Evolutionary conservation across 2,329 filamentous ascomycete genomes (phyloP), one percentile per base, ranked within the genome.

Genomic region (Pyrenophora tritici-repentis): DNA sequence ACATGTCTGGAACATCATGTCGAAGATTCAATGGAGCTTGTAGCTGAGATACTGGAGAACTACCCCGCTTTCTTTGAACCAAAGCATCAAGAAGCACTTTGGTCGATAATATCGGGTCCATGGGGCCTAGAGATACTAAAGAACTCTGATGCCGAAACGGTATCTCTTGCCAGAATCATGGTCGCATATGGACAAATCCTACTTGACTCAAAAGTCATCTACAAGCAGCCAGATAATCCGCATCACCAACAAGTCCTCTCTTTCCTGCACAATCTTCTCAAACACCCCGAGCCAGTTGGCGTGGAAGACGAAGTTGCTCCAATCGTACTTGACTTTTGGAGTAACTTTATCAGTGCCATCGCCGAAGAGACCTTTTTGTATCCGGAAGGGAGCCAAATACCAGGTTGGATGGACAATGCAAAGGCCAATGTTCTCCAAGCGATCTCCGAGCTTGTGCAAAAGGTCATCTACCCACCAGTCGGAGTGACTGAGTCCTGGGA

Each of bases 311-410:
- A 84, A 56, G 84, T 91, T 9, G 91, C 90, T 47, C 83, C 89
- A 0, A 83, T 85, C 1, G 84, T 86, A 1, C 79, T 93, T 12
- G 89, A 94, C 63, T 93, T 94, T 68, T 94, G 90, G 90, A 87
- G 84, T 14, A 86, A 84, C 1, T 91, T 87, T 67, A 83, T 89
- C 5, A 89, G 91, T 72, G 83, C 83, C 10, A 79, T 77, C 86
- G 77, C 83, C 79, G 53, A 88, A 85, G 66, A 78, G 74, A 58
- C 58, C 1, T 59, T 72, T 48, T 53, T 71, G 63, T 18, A 73
- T 74, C 3, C 67, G 39, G 47, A 62, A 52, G 51, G 51, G n/a
- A 50, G 51, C 73, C 4, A 73, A 76, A 8, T 37, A 4, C 72
- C 76, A 2, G 60, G 73, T 6, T 90, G 87, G 86, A 79, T 87